Evolutionary conservation across 169 alveolate genomes (phyloP), one percentile per base, ranked within the genome.

Genomic region (Plasmodium berghei): DNA sequence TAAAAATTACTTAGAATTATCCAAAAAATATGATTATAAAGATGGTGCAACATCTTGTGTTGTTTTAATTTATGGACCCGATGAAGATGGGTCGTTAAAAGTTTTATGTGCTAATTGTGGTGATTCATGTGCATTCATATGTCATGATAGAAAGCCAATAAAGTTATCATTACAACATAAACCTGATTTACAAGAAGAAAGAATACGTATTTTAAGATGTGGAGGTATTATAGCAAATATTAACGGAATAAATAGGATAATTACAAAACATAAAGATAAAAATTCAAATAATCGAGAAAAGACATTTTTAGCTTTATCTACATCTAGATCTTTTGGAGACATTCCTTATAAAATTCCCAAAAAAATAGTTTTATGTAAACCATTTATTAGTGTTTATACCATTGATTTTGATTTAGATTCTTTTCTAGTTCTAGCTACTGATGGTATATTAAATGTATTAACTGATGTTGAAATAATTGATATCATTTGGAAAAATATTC

Each of bases 261-360:
- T 93, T 1, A 59, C 90, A n/a, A 59, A 86, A n/a, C 87, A 49
- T 16, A 67, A 67, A 46, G 75, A 62, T 52, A 69, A 64, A 73
- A 61, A 64, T 48, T 45, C 54, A 22, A 73, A 49, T 2, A 66
- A n/a, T 34, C 45, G 61, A 56, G 83, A 72, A 20, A 73, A 87
- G 6, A 63, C 88, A 40, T 73, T 63, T 59, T 67, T 73, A 46
- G 95, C 90, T 28, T 75, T 94, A 34, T 89, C 96, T 9, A 92
- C 94, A 40, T 94, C 96, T 8, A 72, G 96, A 89, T 73, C 94
- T 1, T 61, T 94, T 22, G 96, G 96, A 3, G 95, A 94, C 61
- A 75, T 73, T 26, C 72, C 90, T 14, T 54, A 92, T 49, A 94
- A 94, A 67, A 16, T 64, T 4, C 95, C 95, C 4, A 73, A 73